Base-by-base conservation (phyloP, 2,329 filamentous ascomycete genomes). In the Pseudogymnoascus destructans region DNA sequence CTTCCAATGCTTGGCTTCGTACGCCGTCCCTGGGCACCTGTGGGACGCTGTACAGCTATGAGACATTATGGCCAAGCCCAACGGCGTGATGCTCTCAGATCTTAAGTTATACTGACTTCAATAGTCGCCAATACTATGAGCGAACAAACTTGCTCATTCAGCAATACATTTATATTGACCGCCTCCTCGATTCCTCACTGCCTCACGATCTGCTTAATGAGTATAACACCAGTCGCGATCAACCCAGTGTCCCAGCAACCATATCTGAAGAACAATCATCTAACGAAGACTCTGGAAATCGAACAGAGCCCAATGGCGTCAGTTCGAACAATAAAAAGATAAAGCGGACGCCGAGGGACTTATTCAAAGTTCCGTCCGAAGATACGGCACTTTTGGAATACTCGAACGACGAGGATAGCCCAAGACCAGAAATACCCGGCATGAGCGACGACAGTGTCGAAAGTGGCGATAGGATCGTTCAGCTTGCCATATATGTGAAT, bases 121-220 rank as follows among this genome's bases (percentile, higher is more conserved):
- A 42, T 17, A 85, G 82, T 61, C 86, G 90, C 52, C 69, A 85
- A 67, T 96, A 95, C 73, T 95, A 97, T 68, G 85, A 95, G 74
- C 82, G 88, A 42, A 92, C 85, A 68, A 97, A 97, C 72, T 84
- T 85, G 64, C 77, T 96, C 42, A 83, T 97, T 60, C 87, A 93
- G 70, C 87, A 95, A 69, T 97, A 96, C 70, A 77, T 95, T 62
- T 96, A 95, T 70, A 95, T 96, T 65, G 92, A 96, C 72, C 82
- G 86, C 57, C 76, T 97, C 59, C 79, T 97, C 61, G 90, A 95
- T 72, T 95, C 89, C 7, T 91, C 89, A 27, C 80, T 95, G n/a
- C 91, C 91, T 1, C 91, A 95, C 68, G 85, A 92, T 66, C 76
- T 97, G 46, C 83, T 97, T 59, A 91, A 95, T 68, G 91, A 96